phyloP scores from a whole-genome alignment of 2,329 filamentous ascomycete species.

The Cadophora gregata region DNA sequence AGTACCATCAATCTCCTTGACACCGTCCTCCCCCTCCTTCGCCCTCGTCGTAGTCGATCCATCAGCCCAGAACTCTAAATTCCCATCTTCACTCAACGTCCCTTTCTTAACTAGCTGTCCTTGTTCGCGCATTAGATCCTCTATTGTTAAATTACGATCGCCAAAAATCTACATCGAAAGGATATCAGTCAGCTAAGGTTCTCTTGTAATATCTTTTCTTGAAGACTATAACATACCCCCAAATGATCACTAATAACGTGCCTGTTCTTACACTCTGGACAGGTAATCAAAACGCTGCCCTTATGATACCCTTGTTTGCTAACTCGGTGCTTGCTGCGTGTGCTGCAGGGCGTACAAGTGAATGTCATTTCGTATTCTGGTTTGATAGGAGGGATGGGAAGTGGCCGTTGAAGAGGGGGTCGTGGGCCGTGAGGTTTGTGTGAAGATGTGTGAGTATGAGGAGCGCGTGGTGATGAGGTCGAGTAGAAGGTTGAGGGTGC shows the following conservation, averaged over 20 bases:
- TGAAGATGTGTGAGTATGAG: background rate
- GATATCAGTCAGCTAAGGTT: slow-evolving; percentile 17
- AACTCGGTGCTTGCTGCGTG: slow-evolving; percentile 82
- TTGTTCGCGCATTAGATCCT: slow-evolving; percentile 78
- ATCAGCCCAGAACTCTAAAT: slow-evolving; percentile 92
- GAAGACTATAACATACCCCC: slow-evolving; percentile 51
- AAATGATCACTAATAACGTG: slow-evolving; percentile 94
- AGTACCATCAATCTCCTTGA: background rate
- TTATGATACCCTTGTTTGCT: slow-evolving; percentile 95
- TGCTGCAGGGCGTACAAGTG: slow-evolving; percentile 85
- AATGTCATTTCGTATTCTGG: slow-evolving; percentile 89
- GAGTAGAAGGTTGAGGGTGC: background rate
- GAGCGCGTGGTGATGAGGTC: slow-evolving; percentile 4
- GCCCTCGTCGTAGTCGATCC: slow-evolving; percentile 36
- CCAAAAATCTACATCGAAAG: slow-evolving; percentile 67
- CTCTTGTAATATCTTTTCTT: background rate
- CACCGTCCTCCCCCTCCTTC: background rate
- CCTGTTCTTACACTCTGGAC: slow-evolving; percentile 82
- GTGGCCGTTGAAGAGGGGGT: background rate
- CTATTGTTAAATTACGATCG: slow-evolving; percentile 71
- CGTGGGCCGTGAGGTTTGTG: background rate
- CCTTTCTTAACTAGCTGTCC: slow-evolving; percentile 77
- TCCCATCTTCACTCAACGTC: slow-evolving; percentile 75
- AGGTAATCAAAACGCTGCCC: slow-evolving; percentile 87
- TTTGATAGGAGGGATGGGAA: slow-evolving; percentile 23